Base-by-base conservation (phyloP, 495 filamentous ascomycete species). In the Podospora bellae-mahoneyi region DNA sequence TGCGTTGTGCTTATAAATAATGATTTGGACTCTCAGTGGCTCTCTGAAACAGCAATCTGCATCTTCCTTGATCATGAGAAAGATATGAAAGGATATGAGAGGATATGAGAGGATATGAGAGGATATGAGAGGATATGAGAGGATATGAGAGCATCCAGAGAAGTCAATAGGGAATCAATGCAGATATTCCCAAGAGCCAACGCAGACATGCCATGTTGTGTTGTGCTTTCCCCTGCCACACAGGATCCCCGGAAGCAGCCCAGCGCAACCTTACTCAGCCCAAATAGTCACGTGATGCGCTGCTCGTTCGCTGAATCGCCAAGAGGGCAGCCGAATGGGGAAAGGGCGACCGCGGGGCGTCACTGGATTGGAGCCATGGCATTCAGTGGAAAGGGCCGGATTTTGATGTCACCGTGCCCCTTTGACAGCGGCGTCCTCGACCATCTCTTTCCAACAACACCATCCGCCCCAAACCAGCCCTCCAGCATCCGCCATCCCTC, bases 381-480 rank as follows among this genome's bases (percentile, higher is more conserved):
- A 63, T 56, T 61, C 34, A 67, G 48, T 58, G 64, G 55, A 66
- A 69, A 69, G 65, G 61, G 71, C 69, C 65, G 63, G 66, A 60
- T 66, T 70, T 72, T 66, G 71, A 72, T 72, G 71, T 68, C 68
- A 72, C 71, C 62, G 68, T 62, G 65, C 69, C 69, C 69, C 65
- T 67, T 67, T 61, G 16, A 58, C 60, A 23, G 61, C 61, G 34
- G 55, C 55, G 55, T 20, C 27, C 23, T 19, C 56, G 32, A 55
- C 55, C 27, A 53, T 4, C 28, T 32, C n/a, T 5, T 60, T 28
- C 57, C 34, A n/a, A n/a, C 34, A 64, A 48, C 55, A 4, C 53
- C 32, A 30, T 2, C 19, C n/a, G n/a, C 62, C 20, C 27, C 53
- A 54, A n/a, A 6, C 32, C 39, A 55, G 54, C 5, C 18, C 7